A percentile compares a stretch with the other conserved stretches of the same genome.
Evolutionary conservation across 352 stramenopile species (phyloP).

Genomic region (Pythium utonaiense): DNA sequence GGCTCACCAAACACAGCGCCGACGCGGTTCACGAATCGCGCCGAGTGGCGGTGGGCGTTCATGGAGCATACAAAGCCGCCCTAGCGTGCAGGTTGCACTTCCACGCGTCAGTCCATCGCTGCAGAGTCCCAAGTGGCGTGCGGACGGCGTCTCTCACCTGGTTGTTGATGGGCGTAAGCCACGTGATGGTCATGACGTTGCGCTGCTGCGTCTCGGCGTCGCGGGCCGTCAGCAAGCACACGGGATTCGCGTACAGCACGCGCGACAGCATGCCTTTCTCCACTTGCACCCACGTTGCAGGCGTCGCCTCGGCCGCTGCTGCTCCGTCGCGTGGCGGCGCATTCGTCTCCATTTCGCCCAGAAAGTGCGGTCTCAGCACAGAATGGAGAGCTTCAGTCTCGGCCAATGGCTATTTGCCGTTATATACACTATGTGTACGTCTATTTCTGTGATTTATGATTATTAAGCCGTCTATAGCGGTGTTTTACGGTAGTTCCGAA

Average conservation of each 20-base stretch:
- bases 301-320: background rate
- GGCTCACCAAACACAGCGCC: constrained; percentile 55
- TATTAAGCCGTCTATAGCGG: too few species aligned
- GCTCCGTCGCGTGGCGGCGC: too few species aligned
- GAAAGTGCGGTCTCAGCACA: too few species aligned
- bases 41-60: constrained; percentile 65
- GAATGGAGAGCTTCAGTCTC: too few species aligned
- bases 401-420: too few species aligned
- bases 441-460: too few species aligned
- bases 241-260: constrained; percentile 79
- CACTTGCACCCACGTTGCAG: constrained; percentile 39
- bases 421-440: too few species aligned
- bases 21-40: constrained; percentile 43
- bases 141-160: constrained; percentile 31
- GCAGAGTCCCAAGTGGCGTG: too few species aligned
- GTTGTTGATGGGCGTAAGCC: constrained; percentile 87
- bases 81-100: constrained; percentile 16
- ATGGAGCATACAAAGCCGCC: constrained; percentile 82
- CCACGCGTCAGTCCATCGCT: too few species aligned
- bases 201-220: constrained; percentile 20
- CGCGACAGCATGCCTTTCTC: constrained; percentile 72
- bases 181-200: constrained; percentile 86
- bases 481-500: too few species aligned
- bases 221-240: constrained; percentile 62
- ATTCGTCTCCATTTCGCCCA: background rate